A percentile compares a stretch with the other conserved stretches of the same genome.
phyloP scores from a whole-genome alignment of 2,329 filamentous ascomycete genomes.

The Elsinoe perseae region DNA sequence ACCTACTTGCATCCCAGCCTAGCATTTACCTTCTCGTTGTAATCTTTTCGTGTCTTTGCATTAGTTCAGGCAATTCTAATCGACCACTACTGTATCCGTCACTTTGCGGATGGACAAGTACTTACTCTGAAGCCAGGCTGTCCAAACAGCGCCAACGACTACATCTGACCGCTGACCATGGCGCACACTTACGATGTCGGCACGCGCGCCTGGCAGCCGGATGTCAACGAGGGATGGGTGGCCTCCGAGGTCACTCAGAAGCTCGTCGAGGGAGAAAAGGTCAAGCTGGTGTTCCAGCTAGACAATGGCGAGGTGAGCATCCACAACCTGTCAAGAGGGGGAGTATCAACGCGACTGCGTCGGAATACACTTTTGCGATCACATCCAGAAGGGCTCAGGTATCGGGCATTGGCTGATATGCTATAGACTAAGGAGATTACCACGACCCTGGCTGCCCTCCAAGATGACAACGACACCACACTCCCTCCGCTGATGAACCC shows the following conservation, averaged over 20 bases:
- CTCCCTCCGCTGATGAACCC: slow-evolving; percentile 97
- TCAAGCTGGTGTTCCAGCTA: slow-evolving; percentile 77
- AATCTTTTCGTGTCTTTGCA: background rate
- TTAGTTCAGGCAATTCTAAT: background rate
- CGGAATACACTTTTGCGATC: background rate
- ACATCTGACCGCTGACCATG: slow-evolving; percentile 47
- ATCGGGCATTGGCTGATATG: background rate
- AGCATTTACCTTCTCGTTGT: slow-evolving; percentile 7
- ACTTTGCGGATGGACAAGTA: slow-evolving; percentile 11
- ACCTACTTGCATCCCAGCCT: slow-evolving; percentile 12
- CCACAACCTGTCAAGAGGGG: background rate
- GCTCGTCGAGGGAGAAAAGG: slow-evolving; percentile 73
- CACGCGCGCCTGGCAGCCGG: slow-evolving; percentile 96
- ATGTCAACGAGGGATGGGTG: slow-evolving; percentile 92
- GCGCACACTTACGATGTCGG: slow-evolving; percentile 93
- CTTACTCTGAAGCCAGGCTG: slow-evolving; percentile 3
- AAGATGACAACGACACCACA: slow-evolving; percentile 66
- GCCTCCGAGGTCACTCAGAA: slow-evolving; percentile 90
- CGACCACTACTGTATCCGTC: background rate
- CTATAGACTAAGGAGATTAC: slow-evolving; percentile 68
- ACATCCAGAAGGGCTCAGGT: slow-evolving; percentile 12
- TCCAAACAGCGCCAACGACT: slow-evolving; percentile 7
- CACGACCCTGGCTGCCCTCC: slow-evolving; percentile 67
- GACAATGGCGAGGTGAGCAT: slow-evolving; percentile 79
- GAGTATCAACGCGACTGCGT: background rate